Percentiles rank a stretch among this genome's conserved stretches.
phyloP scores from a whole-genome alignment of 2,329 filamentous ascomycete genomes.

The Coniochaeta prunicola region DNA sequence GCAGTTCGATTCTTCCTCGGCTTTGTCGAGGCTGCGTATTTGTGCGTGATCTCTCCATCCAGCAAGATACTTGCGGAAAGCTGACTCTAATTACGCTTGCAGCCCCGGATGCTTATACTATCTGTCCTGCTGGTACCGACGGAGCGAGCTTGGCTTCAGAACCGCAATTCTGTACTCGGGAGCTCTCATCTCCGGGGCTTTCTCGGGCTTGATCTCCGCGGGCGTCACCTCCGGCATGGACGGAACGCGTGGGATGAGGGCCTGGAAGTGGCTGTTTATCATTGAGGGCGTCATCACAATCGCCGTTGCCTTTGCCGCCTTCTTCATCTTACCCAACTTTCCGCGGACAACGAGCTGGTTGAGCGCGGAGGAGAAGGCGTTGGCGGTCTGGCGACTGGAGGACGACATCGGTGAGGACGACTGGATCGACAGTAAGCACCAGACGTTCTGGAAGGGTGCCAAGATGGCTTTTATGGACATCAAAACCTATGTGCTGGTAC shows the following conservation, averaged over 20 bases:
- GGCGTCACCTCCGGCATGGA: constrained; percentile 56
- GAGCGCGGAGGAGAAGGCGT: constrained; percentile 44
- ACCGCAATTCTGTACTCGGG: constrained; percentile 52
- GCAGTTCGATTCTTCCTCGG: constrained; percentile 35
- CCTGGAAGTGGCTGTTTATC: constrained; percentile 62
- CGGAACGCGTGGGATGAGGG: constrained; percentile 41
- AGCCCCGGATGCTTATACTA: constrained; percentile 43
- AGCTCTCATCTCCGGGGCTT: constrained; percentile 57
- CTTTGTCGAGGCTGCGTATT: constrained; percentile 32
- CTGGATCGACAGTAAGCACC: constrained; percentile 47
- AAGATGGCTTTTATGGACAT: constrained; percentile 46
- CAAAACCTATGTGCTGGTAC: constrained; percentile 54
- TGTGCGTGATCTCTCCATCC: constrained; percentile 8
- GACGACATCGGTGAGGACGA: constrained; percentile 61
- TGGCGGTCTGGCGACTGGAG: constrained; percentile 55
- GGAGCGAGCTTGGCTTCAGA: constrained; percentile 52
- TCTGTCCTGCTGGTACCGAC: constrained; percentile 56
- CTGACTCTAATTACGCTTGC: constrained; percentile 15
- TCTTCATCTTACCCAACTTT: constrained; percentile 48
- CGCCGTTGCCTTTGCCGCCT: constrained; percentile 42
- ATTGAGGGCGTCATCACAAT: constrained; percentile 57
- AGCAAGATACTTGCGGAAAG: neutral
- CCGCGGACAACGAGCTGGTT: constrained; percentile 36
- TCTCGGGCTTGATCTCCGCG: constrained; percentile 52
- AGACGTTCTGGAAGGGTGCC: constrained; percentile 49